Conservation (phyloP, 1,139 yeast genomes). For the Nadsonia starkeyi-henricii region DNA sequence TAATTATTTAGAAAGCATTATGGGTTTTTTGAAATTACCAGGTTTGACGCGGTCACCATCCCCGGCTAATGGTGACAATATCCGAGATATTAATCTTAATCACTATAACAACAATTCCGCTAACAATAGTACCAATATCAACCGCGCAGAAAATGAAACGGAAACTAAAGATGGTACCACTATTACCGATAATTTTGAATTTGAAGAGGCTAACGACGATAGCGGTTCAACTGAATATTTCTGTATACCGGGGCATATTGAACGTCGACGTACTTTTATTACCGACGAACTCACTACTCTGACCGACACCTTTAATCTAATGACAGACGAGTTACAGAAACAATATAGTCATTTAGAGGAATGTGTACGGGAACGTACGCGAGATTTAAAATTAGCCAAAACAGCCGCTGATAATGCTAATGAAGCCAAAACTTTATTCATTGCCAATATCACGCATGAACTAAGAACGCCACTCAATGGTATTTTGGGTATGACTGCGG, state of each 20-base stretch:
- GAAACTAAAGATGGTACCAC: too few species aligned
- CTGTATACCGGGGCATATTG: background rate
- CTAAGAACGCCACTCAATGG: constrained; percentile 91
- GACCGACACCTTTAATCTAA: constrained; percentile 76
- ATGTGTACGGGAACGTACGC: constrained; percentile 76
- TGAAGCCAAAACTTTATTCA: constrained; percentile 87
- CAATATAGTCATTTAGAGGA: constrained; percentile 81
- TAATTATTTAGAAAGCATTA: too few species aligned
- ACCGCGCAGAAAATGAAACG: too few species aligned
- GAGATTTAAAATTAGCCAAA: constrained; percentile 77
- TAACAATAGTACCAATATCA: too few species aligned
- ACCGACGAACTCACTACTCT: constrained; percentile 80
- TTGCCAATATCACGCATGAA: constrained; percentile 93
- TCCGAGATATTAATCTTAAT: too few species aligned
- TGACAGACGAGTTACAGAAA: constrained; percentile 76
- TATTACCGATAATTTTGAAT: too few species aligned
- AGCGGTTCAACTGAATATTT: background rate
- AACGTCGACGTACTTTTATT: constrained; percentile 25
- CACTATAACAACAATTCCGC: too few species aligned
- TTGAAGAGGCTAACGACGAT: too few species aligned
- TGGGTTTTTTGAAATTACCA: too few species aligned
- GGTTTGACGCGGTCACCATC: too few species aligned
- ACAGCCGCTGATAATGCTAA: constrained; percentile 87
- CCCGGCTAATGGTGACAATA: too few species aligned
- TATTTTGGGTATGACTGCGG: constrained; percentile 89